Base-by-base conservation (phyloP, 2,329 filamentous ascomycete genomes). In the Endoconidiophora polonica region DNA sequence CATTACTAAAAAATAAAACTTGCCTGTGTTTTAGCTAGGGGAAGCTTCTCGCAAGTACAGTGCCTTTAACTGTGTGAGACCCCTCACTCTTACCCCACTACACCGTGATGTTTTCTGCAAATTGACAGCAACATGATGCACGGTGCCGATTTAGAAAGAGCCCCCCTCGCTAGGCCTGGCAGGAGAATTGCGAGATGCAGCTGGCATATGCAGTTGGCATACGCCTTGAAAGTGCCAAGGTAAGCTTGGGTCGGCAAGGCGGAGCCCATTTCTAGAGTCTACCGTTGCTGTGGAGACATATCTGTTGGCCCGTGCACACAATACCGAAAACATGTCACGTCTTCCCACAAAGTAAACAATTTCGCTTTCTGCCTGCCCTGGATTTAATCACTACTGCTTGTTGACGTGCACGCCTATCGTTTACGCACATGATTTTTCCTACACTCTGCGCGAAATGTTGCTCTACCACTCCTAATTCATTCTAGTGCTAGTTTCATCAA, bases 241-340 rank as follows among this genome's bases (percentile, higher is more conserved):
- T 33, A 33, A 33, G 26, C 44, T 33, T 33, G 29, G 29, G 29
- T 24, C 23, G 4, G 23, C 4, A 6, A 18, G 1, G 14, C 23
- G 42, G 29, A 16, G 16, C 42, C 42, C 18, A 26, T n/a, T 24
- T n/a, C 38, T 9, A 6, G 14, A 37, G n/a, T 22, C 23, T 20
- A n/a, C 18, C 49, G 49, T 51, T 51, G 49, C 49, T 22, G 39
- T 51, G 22, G 49, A 46, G 44, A 51, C 44, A 29, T 14, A 38
- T 36, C 22, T 23, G 3, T 4, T 33, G 29, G 29, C 29, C 29
- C 29, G 29, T 33, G 29, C 29, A 33, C 2, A 3, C 3, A 3
- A 12, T 12, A 33, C 29, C 29, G 24, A 33, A 33, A 33, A 33
- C 29, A 33, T 10, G 29, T 37, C 44, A 46, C 33, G 44, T 46